Evolutionary conservation across 2,329 filamentous ascomycete genomes (phyloP), one percentile per base, ranked within the genome.

Genomic region (Botrytis squamosa): DNA sequence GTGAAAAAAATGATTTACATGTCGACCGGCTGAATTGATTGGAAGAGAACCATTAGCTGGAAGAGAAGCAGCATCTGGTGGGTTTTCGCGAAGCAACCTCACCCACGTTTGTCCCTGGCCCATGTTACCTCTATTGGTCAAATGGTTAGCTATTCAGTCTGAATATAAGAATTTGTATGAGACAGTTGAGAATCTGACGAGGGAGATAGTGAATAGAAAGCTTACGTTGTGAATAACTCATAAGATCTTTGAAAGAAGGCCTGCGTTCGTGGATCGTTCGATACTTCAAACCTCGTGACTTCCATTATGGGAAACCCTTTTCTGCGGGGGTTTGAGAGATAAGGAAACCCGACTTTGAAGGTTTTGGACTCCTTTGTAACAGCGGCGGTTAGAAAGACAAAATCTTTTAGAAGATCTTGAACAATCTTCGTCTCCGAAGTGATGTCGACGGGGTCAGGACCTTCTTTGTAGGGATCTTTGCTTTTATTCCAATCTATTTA

Each of bases 281-380:
- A 62, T 62, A 62, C 59, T 40, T 62, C 59, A n/a, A 62, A 62
- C 5, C 20, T 62, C 36, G 59, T 62, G 59, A 62, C 36, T 62
- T 40, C 59, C 59, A 62, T 40, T 38, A 62, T 62, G 4, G 33
- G 59, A 2, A 62, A 62, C 1, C 59, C 59, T 40, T 62, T 4
- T 16, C 59, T 62, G 20, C 22, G 10, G 4, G 59, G 36, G 12
- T 38, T 62, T 36, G 33, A 62, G 5, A 5, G 10, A 33, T 14
- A 40, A 4, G 33, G 20, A 16, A 62, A 62, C 2, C 33, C 59
- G 36, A 62, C 20, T 16, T 14, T 38, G 33, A 62, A 62, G 10
- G 5, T 5, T 14, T 22, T 33, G 12, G 36, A 22, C 1, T 38
- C 59, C 1, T 6, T 25, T 38, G 20, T 38, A 7, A 62, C 4